Evolutionary conservation across 352 stramenopile species (phyloP).

Genomic region (Globisporangium abappressorium): DNA sequence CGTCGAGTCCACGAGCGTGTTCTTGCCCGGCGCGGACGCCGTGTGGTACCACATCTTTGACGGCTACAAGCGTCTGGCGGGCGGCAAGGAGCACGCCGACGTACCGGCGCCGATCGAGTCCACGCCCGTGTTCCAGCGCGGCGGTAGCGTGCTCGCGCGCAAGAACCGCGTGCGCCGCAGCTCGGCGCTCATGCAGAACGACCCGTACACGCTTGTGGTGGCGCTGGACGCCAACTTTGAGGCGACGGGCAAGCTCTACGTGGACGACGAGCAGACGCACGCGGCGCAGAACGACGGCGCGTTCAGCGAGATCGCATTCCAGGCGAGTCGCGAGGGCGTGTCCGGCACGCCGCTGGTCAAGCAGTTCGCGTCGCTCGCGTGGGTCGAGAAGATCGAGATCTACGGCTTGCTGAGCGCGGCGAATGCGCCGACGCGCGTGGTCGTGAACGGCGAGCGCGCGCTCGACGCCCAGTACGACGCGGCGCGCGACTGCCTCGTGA

Average conservation of each 20-base stretch:
- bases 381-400: slow-evolving; percentile 87
- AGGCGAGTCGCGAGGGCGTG: slow-evolving; percentile 36
- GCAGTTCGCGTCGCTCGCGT: slow-evolving; percentile 49
- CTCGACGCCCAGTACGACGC: slow-evolving; percentile 75
- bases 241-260: slow-evolving; percentile 91
- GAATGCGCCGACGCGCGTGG: slow-evolving; percentile 43
- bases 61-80: slow-evolving; percentile 50
- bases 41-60: slow-evolving; percentile 93
- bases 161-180: slow-evolving; percentile 96
- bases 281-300: slow-evolving; percentile 46
- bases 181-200: slow-evolving; percentile 93
- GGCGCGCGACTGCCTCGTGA: slow-evolving; percentile 53
- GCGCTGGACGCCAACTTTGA: slow-evolving; percentile 83
- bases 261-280: slow-evolving; percentile 96
- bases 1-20: slow-evolving; percentile 80
- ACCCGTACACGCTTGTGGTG: slow-evolving; percentile 97
- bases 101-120: slow-evolving; percentile 90
- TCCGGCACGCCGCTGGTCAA: slow-evolving; percentile 26
- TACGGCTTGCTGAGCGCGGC: slow-evolving; percentile 45
- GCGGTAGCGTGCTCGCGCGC: slow-evolving; percentile 93
- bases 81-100: slow-evolving; percentile 53
- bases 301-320: slow-evolving; percentile 51
- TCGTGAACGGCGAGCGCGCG: slow-evolving; percentile 32
- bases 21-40: slow-evolving; percentile 74
- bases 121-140: slow-evolving; percentile 96